Evolutionary conservation across 148 eudicot genomes (phyloP), one percentile per base, ranked within the genome.

Genomic region (Fagopyrum esculentum): DNA sequence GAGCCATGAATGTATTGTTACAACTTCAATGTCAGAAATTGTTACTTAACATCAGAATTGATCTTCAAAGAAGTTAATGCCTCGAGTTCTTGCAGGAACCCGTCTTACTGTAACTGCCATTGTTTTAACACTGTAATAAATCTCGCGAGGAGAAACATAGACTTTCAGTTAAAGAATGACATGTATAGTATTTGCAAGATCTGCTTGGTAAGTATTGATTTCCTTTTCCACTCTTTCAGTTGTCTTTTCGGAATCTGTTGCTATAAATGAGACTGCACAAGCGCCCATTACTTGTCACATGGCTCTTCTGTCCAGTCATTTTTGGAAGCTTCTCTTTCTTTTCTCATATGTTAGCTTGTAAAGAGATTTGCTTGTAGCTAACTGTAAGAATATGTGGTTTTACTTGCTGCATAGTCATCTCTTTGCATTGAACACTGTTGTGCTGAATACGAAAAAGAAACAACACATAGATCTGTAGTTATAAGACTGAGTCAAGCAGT

Each of bases 251-350:
- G 5, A 43, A 49, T 49, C 43, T 72, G 40, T 52, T 48, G 54
- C 74, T 49, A 45, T 72, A 72, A 72, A 72, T 72, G 74, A 72
- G 50, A 16, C 26, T 72, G 74, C 54, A 72, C 40, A 35, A 35
- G 74, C 56, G 50, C 74, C 74, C 74, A 72, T 72, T 71, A 56
- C 74, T 72, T 22, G 10, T 22, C 74, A 72, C 74, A 72, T 72
- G 74, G 8, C 59, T 49, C 74, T 26, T 66, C 44, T 49, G 10
- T 6, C 45, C 74, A 72, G 22, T 48, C 57, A 72, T 72, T 11
- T 52, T 46, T 71, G 30, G 80, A 66, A 66, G 47, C 46, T 66
- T 35, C 71, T 43, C 16, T 66, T 43, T 66, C 47, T 13, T 46
- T 13, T 40, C 6, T 66, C 40, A 35, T 35, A 35, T 35, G 40